These are phyloP conservation scores for Sicyos baderoa DNA, from an alignment of 306 rosid genomes.

Conservation along the genomic window DNA sequence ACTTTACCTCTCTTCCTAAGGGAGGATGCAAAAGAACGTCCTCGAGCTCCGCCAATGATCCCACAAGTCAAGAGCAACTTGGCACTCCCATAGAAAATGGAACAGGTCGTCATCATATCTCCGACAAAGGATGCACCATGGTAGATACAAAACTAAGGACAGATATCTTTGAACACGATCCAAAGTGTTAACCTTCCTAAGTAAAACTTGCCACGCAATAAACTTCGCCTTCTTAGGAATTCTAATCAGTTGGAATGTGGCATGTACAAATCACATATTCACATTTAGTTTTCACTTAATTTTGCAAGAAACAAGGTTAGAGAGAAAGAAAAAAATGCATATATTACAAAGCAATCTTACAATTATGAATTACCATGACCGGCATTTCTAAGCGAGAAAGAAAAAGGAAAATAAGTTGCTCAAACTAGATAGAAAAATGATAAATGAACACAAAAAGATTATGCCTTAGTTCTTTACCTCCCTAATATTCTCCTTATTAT, in stretches of 20 bases:
- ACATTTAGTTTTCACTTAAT: not conserved
- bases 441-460: constrained; percentile 16
- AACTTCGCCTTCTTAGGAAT: no score
- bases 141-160: not conserved
- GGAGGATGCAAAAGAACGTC: no score
- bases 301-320: not conserved
- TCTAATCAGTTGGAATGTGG: not conserved
- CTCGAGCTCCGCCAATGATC: no score
- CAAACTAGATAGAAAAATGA: constrained; percentile 1
- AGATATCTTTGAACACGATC: no score
- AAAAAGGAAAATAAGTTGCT: not conserved
- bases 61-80: no score
- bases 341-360: not conserved
- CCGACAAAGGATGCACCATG: not conserved
- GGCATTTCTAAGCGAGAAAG: not conserved
- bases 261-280: not conserved
- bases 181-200: no score
- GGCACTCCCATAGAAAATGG: not conserved
- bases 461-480: constrained; percentile 42
- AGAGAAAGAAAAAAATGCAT: not conserved
- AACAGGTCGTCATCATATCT: not conserved
- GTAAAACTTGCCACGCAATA: no score
- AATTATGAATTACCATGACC: not conserved
- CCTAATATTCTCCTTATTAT: constrained; percentile 58
- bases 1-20: no score